A percentile compares a stretch with the other conserved stretches of the same genome.
These are phyloP conservation scores for Teratosphaeriaceae sp. DNA, from an alignment of 2,329 filamentous ascomycete genomes.

Conservation along the genomic window DNA sequence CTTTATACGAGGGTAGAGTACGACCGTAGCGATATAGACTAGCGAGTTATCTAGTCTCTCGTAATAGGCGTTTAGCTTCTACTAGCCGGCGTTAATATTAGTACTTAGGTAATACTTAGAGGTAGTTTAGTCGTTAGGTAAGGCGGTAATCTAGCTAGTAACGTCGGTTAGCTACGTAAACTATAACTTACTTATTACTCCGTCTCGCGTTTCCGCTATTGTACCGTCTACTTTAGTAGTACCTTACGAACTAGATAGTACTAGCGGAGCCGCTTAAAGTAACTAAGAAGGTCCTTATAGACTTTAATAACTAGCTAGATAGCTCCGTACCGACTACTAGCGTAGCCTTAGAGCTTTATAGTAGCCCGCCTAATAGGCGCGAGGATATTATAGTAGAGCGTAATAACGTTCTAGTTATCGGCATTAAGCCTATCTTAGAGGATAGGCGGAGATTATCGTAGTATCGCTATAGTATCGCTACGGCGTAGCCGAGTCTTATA, in stretches of 20 bases:
- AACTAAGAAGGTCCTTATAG: conserved; percentile 2
- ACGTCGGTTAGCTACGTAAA: not conserved
- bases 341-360: conserved; percentile 2
- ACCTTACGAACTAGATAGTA: conserved; percentile 1
- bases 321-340: not conserved
- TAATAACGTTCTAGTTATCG: conserved; percentile 2
- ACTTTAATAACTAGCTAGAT: not conserved
- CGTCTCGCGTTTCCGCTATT: not conserved
- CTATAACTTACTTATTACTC: not conserved
- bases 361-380: conserved; percentile 4
- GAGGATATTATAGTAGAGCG: conserved; percentile 1
- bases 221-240: not conserved
- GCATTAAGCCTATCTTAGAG: not conserved
- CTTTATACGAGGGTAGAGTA: conserved; percentile 2
- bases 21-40: too few relatives aligned
- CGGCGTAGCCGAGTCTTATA: not conserved
- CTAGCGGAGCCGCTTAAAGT: conserved; percentile 1
- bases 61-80: too few relatives aligned
- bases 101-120: not conserved
- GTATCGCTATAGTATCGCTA: not conserved
- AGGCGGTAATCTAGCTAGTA: not conserved
- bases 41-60: too few relatives aligned
- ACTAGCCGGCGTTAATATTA: conserved; percentile 1
- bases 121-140: not conserved
- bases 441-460: not conserved